Evolutionary conservation across 768 basidiomycete species (phyloP).

Genomic region (Daedaleopsis nitida): DNA sequence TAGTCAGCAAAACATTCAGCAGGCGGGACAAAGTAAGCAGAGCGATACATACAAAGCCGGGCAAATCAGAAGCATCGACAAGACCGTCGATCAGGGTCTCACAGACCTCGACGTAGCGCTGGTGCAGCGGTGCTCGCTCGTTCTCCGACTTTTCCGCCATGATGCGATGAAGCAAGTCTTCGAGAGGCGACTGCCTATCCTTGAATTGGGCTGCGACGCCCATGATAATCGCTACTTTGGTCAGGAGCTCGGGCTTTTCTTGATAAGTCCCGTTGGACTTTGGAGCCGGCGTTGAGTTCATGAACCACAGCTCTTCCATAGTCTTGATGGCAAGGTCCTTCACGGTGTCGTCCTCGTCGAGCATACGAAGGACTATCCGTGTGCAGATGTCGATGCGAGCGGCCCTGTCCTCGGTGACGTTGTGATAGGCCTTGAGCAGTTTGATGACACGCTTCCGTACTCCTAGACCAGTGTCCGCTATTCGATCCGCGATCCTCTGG

Average conservation of each 20-base stretch:
- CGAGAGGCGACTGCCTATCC: conserved; percentile 81
- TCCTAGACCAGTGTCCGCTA: conserved; percentile 90
- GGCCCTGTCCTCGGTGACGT: conserved; percentile 55
- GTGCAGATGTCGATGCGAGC: conserved; percentile 80
- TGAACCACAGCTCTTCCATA: conserved; percentile 91
- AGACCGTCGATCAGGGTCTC: conserved; percentile 85
- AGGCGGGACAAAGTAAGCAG: background rate
- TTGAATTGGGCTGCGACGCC: conserved; percentile 79
- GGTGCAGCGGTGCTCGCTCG: conserved; percentile 55
- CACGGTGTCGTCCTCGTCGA: conserved; percentile 94
- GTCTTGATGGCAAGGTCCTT: conserved; percentile 92
- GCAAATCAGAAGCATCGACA: conserved; percentile 81
- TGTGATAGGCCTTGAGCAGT: conserved; percentile 82
- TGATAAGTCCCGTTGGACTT: conserved; percentile 27
- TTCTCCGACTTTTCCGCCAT: conserved; percentile 69
- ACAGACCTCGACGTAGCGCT: conserved; percentile 79
- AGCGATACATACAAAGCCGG: conserved; percentile 64
- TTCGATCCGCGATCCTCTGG: conserved; percentile 82
- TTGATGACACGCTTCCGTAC: conserved; percentile 98
- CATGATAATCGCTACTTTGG: conserved; percentile 83
- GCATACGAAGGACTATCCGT: conserved; percentile 78
- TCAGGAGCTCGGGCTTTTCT: conserved; percentile 57
- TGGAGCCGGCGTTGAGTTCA: conserved; percentile 24
- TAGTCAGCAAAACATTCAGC: background rate
- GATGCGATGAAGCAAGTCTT: conserved; percentile 83